Base-by-base conservation (phyloP, 768 basidiomycete species). In the Boletus pseudopeckii region DNA sequence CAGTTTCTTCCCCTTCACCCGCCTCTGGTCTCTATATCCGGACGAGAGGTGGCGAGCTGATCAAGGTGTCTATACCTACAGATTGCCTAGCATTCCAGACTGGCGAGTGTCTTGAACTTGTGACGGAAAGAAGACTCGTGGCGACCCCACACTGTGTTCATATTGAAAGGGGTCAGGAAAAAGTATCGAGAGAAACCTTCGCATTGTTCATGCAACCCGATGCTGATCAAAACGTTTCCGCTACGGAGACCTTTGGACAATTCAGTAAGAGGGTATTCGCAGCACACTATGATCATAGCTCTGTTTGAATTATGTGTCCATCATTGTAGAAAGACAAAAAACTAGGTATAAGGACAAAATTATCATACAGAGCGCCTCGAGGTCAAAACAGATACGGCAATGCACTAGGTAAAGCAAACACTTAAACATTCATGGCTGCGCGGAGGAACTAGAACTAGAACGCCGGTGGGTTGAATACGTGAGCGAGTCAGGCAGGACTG, bases 131-230 rank as follows among this genome's bases (percentile, higher is more conserved):
- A 14, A 81, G 78, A 51, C 77, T 99, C 15, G 81, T 86, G 40
- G 97, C 97, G 0, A 99, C 97, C 0, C 96, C 96, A 13, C 96
- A 98, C 61, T 97, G 91, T 44, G 96, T 98, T 40, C 82, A 86
- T 55, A 85, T 92, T 6, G 91, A 86, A 7, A 74, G 73, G 48
- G 72, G 75, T 15, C 68, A 73, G 13, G 78, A 78, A 9, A 73
- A 71, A 24, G 78, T 93, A 24, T 83, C 80, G 5, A 77, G 96
- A 48, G 94, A 98, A 70, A 98, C 97, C 0, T 91, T 92, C 63
- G 90, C 89, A 10, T 69, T 94, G 13, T 90, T 90, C 74, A 86
- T 91, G 89, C 86, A 96, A 67, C 95, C 95, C 7, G 83, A 96
- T 68, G 84, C 86, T 14, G 77, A 90, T 56, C 85, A 90, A 61